Conservation (phyloP, 2,329 filamentous ascomycete genomes). For the Magnaporthiopsis incrustans region DNA sequence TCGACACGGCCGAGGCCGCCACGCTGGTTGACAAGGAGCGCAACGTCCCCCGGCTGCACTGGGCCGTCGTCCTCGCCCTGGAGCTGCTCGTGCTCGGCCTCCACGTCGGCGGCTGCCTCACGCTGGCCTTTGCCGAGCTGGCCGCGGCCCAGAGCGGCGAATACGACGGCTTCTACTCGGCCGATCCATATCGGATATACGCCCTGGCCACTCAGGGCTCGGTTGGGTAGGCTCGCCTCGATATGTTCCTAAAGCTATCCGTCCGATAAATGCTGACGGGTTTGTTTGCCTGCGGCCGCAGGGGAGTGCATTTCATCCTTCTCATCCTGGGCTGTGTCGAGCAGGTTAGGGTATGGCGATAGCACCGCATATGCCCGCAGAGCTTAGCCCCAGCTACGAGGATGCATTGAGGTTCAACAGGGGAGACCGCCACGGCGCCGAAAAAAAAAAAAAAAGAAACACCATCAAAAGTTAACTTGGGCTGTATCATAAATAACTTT, state of each 20-base stretch:
- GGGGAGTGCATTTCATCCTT: slow-evolving; percentile 1
- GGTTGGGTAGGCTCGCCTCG: background rate
- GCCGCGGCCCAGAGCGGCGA: background rate
- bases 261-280: background rate
- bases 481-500: background rate
- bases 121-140: slow-evolving; percentile 4
- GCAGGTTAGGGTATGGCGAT: slow-evolving; percentile 3
- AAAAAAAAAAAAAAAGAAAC: too few relatives aligned
- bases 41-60: slow-evolving; percentile 4
- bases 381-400: background rate
- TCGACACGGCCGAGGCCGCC: slow-evolving; percentile 5
- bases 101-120: slow-evolving; percentile 5
- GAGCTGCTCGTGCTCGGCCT: slow-evolving; percentile 6
- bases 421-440: too few relatives aligned
- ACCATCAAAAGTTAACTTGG: too few relatives aligned
- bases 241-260: background rate
- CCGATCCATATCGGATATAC: slow-evolving; percentile 7
- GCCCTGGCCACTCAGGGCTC: slow-evolving; percentile 4
- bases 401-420: background rate
- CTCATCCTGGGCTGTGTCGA: slow-evolving; percentile 6
- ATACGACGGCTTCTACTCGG: slow-evolving; percentile 2
- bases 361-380: background rate
- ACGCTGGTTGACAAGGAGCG: slow-evolving; percentile 2
- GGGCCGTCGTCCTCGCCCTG: slow-evolving; percentile 2
- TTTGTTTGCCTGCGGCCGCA: background rate